phyloP scores from a whole-genome alignment of 1,284 basidiomycete species.

The Grifola frondosa region DNA sequence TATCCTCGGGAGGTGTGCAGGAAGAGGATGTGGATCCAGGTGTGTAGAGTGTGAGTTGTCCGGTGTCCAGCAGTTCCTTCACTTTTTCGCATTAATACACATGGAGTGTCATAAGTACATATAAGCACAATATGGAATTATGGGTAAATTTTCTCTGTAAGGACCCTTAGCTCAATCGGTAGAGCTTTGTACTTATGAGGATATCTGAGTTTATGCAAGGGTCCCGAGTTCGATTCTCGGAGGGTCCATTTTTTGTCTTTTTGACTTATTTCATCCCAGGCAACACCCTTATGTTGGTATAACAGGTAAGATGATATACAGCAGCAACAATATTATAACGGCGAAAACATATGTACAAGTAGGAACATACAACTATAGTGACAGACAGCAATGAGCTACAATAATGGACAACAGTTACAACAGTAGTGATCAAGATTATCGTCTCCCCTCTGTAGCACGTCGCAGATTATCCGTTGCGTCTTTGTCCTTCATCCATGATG shows the following conservation, averaged over 20 bases:
- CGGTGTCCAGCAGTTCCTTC: too few relatives aligned
- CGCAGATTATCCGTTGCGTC: neutral
- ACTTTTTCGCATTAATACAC: too few relatives aligned
- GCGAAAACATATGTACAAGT: neutral
- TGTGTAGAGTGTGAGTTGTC: slow-evolving; percentile 11
- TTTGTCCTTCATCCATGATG: slow-evolving; percentile 23
- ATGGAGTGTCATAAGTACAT: neutral
- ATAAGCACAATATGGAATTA: neutral
- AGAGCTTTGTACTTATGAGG: slow-evolving; percentile 51
- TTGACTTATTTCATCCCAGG: too few relatives aligned
- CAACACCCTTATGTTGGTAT: neutral
- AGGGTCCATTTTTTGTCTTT: slow-evolving; percentile 38
- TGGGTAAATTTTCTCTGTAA: neutral
- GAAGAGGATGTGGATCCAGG: slow-evolving; percentile 38
- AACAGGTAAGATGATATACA: neutral
- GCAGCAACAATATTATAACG: too few relatives aligned
- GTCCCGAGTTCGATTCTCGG: slow-evolving; percentile 51
- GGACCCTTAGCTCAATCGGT: slow-evolving; percentile 51
- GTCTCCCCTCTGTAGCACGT: slow-evolving; percentile 5
- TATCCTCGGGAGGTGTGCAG: slow-evolving; percentile 45
- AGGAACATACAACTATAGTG: neutral
- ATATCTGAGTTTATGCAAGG: slow-evolving; percentile 41
- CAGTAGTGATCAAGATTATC: neutral
- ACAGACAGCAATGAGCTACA: neutral
- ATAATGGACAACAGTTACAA: neutral